These are phyloP conservation scores for Arctostaphylos glauca DNA, from an alignment of 148 eudicot genomes.

Conservation along the genomic window DNA sequence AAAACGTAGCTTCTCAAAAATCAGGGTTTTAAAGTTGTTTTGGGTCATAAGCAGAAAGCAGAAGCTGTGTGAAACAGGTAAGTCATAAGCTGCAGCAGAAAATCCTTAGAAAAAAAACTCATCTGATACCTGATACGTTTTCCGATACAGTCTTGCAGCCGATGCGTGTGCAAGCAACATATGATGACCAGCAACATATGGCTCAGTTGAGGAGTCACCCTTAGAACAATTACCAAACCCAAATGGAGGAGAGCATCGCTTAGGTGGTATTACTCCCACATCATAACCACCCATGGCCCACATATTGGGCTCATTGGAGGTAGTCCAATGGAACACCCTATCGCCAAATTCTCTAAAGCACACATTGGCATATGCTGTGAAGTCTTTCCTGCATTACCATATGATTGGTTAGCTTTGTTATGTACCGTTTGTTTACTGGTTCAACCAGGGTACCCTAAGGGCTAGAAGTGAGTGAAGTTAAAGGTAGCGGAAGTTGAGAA, in stretches of 20 bases:
- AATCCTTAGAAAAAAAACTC: neutral
- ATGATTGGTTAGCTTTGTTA: neutral
- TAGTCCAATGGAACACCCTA: constrained; percentile 55
- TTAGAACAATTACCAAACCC: constrained; percentile 28
- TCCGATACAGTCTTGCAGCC: constrained; percentile 37
- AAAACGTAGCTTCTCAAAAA: neutral
- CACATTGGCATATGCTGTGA: constrained; percentile 50
- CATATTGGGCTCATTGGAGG: constrained; percentile 54
- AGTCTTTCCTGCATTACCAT: constrained; percentile 52
- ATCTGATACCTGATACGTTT: constrained; percentile 51
- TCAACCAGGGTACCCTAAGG: neutral
- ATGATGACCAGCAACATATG: constrained; percentile 50
- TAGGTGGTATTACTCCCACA: constrained; percentile 29
- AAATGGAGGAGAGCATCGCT: constrained; percentile 41
- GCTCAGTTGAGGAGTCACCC: constrained; percentile 56
- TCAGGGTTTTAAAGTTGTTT: neutral
- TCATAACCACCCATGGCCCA: constrained; percentile 38
- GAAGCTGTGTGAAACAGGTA: neutral
- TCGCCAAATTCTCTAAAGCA: constrained; percentile 78
- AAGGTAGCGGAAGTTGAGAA: neutral
- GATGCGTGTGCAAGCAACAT: constrained; percentile 61
- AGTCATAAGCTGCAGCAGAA: neutral
- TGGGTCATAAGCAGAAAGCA: neutral
- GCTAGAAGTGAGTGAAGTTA: neutral
- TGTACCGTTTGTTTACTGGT: neutral